Evolutionary conservation across 306 rosid genomes (phyloP), one percentile per base, ranked within the genome.

Genomic region (Lathyrus tuberosus): DNA sequence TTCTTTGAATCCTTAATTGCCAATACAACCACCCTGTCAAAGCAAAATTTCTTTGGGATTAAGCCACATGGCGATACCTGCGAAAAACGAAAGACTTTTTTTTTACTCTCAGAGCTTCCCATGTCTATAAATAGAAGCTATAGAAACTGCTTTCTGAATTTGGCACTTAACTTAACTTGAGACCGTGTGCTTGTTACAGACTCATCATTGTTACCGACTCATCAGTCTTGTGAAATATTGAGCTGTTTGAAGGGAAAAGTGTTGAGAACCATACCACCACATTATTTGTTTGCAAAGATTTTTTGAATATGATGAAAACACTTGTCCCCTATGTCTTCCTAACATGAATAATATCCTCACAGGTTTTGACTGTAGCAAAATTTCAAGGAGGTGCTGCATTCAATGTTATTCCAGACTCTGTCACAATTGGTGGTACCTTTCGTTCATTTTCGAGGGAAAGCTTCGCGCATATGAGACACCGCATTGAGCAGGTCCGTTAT

Each of bases 391-490:
- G 97, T 59, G 92, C 82, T 15, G 99, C 97, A 30, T 87, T 89
- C 80, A 95, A 94, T 73, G 96, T 95, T 53, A 91, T 95, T 80
- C 99, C 99, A 38, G 97, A 95, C 81, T 95, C 95, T 24, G 99
- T 95, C 68, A 81, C 89, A 24, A 84, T 95, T 62, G 97, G 96
- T 5, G 99, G 99, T 66, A 95, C 97, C 51, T 95, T 95, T 80
- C 94, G 96, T 43, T 92, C 96, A 49, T 91, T 95, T 81, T 82
- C 90, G 6, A 78, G 35, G 42, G 84, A 83, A 67, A 82, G 86
- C 69, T 67, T 89, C 17, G 20, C 73, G 79, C 91, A 84, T 58
- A 86, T 93, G 16, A 80, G 74, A 75, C 79, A 85, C 49, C 85
- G 96, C 5, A 85, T 93, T 69, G 76, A 84, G 71, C 80, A 93